Conservation (phyloP, 306 rosid genomes). For the Inga leiocalycina region DNA sequence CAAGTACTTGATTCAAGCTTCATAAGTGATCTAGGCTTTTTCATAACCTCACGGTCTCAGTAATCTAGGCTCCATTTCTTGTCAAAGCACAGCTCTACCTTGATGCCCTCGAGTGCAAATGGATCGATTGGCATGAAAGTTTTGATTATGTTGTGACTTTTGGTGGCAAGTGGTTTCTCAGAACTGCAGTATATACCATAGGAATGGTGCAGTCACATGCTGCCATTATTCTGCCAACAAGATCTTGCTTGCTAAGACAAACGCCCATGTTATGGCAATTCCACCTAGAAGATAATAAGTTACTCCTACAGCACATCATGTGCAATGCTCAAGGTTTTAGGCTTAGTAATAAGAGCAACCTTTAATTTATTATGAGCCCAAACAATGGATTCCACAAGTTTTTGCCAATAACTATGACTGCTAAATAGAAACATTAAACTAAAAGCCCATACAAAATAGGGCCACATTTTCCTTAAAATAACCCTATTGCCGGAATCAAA, state of each 20-base stretch:
- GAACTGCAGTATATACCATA: slow-evolving; percentile 69
- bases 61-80: slow-evolving; percentile 83
- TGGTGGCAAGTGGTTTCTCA: slow-evolving; percentile 85
- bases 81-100: slow-evolving; percentile 64
- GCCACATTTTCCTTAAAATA: no score
- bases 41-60: slow-evolving; percentile 68
- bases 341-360: no score
- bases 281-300: no score
- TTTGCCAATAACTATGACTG: no score
- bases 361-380: no score
- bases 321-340: no score
- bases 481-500: no score
- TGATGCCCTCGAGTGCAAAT: slow-evolving; percentile 55
- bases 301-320: no score
- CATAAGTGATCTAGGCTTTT: slow-evolving; percentile 38
- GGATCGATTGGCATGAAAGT: slow-evolving; percentile 56
- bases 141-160: slow-evolving; percentile 56
- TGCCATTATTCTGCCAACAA: slow-evolving; percentile 69
- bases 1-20: slow-evolving; percentile 1
- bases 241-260: slow-evolving; percentile 28
- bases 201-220: slow-evolving; percentile 49
- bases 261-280: no score
- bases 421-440: no score
- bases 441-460: no score
- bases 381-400: no score